phyloP scores from a whole-genome alignment of 495 filamentous ascomycete species.

The Endocarpon pusillum region DNA sequence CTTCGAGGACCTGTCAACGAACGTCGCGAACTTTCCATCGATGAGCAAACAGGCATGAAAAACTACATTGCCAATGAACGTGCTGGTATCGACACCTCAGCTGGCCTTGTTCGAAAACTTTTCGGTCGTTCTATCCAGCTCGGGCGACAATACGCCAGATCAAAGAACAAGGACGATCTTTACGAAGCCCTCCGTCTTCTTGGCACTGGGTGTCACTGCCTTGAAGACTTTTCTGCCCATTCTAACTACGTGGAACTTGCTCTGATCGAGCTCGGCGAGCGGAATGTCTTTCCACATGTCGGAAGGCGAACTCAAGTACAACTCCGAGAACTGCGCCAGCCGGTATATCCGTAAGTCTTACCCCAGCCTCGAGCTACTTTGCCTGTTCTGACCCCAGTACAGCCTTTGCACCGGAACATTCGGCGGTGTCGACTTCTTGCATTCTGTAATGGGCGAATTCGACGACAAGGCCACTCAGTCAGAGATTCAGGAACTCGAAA shows the following conservation, averaged over 20 bases:
- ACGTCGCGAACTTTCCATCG: conserved; percentile 55
- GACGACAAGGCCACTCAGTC: conserved; percentile 78
- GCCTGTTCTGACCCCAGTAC: too few species aligned
- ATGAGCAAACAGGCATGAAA: conserved; percentile 67
- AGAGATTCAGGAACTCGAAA: conserved; percentile 69
- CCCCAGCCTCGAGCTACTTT: too few species aligned
- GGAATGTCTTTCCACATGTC: conserved; percentile 67
- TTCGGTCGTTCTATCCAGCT: conserved; percentile 57
- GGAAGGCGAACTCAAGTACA: conserved; percentile 49
- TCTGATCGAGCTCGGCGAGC: conserved; percentile 68
- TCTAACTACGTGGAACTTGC: conserved; percentile 81
- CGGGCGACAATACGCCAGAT: conserved; percentile 48
- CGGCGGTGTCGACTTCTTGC: conserved; percentile 31
- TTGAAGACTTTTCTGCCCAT: conserved; percentile 88
- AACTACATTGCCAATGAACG: conserved; percentile 79
- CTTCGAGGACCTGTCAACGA: conserved; percentile 74
- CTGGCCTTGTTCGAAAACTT: conserved; percentile 51
- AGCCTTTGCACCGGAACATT: not conserved
- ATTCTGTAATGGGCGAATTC: conserved; percentile 78
- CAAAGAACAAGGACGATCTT: conserved; percentile 48
- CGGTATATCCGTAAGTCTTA: conserved; percentile 66
- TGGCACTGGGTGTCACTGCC: conserved; percentile 72
- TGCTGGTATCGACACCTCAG: conserved; percentile 55
- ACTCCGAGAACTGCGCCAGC: conserved; percentile 40
- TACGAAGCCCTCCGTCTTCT: conserved; percentile 72